Evolutionary conservation across 306 rosid species (phyloP).

Genomic region (Echinosophora koreensis): DNA sequence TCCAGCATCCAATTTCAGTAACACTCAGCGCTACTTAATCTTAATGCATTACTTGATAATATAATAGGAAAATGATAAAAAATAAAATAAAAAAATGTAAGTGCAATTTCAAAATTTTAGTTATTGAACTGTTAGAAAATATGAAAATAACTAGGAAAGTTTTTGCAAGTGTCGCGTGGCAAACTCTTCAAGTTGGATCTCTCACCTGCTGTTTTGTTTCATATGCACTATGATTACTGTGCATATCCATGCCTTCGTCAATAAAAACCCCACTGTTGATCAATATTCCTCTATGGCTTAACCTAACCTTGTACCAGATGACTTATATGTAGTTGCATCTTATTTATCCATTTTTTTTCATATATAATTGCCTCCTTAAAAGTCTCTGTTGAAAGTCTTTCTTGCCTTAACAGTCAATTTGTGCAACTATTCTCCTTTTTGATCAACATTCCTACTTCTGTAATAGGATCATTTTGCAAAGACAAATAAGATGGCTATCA

Average conservation of each 20-base stretch:
- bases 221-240: not conserved
- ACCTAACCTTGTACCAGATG: conserved; percentile 29
- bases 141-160: not conserved
- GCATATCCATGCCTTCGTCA: conserved; percentile 11
- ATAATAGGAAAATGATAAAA: conserved; percentile 18
- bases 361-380: not conserved
- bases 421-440: conserved; percentile 34
- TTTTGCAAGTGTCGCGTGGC: not conserved
- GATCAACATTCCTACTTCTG: conserved; percentile 24
- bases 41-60: not conserved
- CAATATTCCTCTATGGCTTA: not conserved
- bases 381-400: conserved; percentile 19
- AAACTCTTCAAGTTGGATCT: conserved; percentile 1
- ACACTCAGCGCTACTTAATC: not conserved
- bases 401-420: conserved; percentile 26
- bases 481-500: conserved; percentile 57
- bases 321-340: conserved; percentile 6
- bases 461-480: conserved; percentile 71
- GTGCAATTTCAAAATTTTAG: not conserved
- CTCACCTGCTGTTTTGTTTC: conserved; percentile 7
- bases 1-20: not conserved
- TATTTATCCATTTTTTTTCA: not conserved
- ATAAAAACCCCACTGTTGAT: not conserved
- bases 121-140: not conserved
- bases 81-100: no score